These are phyloP conservation scores for Pulveroboletus sp. DNA, from an alignment of 1,284 basidiomycete species.

Conservation along the genomic window DNA sequence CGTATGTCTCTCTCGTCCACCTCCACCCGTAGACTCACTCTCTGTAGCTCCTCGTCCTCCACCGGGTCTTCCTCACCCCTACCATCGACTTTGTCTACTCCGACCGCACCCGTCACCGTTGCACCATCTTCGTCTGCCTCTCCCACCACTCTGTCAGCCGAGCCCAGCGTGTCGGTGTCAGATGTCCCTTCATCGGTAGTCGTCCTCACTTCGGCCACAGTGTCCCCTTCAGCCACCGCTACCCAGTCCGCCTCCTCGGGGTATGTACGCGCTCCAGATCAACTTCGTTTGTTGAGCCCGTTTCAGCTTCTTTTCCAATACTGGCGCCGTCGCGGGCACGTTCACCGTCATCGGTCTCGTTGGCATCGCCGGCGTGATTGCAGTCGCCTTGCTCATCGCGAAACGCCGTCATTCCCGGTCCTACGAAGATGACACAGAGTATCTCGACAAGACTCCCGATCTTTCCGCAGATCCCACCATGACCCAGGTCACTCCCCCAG, in stretches of 20 bases:
- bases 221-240: constrained; percentile 21
- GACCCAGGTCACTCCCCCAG: constrained; percentile 11
- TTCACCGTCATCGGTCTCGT: constrained; percentile 43
- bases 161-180: neutral
- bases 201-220: neutral
- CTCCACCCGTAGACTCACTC: no score
- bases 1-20: constrained; percentile 7
- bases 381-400: constrained; percentile 25
- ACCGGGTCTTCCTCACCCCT: neutral
- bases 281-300: neutral
- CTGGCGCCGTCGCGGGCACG: constrained; percentile 48
- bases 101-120: neutral
- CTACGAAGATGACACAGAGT: constrained; percentile 35
- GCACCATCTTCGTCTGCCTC: constrained; percentile 6
- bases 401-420: constrained; percentile 25
- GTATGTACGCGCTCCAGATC: constrained; percentile 8
- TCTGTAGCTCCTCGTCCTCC: no score
- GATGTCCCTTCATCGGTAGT: neutral
- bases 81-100: neutral
- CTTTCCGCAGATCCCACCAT: constrained; percentile 11
- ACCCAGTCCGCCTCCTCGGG: constrained; percentile 19
- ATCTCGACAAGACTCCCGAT: constrained; percentile 28
- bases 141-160: neutral
- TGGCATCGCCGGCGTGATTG: constrained; percentile 31
- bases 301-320: constrained; percentile 49